Conservation (phyloP, 495 filamentous ascomycete genomes). For the Penicillium turbatum region DNA sequence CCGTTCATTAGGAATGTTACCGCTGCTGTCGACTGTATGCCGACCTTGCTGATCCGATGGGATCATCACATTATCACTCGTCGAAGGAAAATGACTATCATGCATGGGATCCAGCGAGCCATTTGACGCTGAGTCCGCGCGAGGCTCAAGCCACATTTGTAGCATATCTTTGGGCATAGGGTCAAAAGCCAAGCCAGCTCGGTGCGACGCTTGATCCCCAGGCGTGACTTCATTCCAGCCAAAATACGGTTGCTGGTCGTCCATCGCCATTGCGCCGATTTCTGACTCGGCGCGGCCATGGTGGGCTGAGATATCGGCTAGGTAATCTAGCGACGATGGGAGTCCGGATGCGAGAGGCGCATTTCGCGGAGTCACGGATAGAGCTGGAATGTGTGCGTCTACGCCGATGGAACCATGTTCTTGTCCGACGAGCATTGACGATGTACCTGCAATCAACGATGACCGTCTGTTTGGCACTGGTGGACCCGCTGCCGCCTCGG, state of each 20-base stretch:
- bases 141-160: constrained; percentile 41
- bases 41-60: constrained; percentile 24
- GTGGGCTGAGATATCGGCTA: constrained; percentile 39
- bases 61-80: constrained; percentile 25
- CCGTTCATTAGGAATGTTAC: constrained; percentile 44
- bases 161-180: constrained; percentile 34
- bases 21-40: constrained; percentile 28
- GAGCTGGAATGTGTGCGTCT: constrained; percentile 12
- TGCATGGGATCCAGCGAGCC: constrained; percentile 33
- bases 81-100: constrained; percentile 30
- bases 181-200: constrained; percentile 24
- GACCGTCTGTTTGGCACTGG: constrained; percentile 20
- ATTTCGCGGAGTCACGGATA: constrained; percentile 22
- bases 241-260: constrained; percentile 33
- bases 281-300: constrained; percentile 34
- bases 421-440: constrained; percentile 11
- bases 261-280: constrained; percentile 33
- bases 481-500: constrained; percentile 19
- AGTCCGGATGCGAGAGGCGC: constrained; percentile 24
- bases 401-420: constrained; percentile 18
- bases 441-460: background rate
- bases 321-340: constrained; percentile 36
- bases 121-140: constrained; percentile 35
- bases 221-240: constrained; percentile 34
- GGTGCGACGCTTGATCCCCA: constrained; percentile 23